Evolutionary conservation across 495 filamentous ascomycete species (phyloP).

Genomic region (Umbilicaria muhlenbergii): DNA sequence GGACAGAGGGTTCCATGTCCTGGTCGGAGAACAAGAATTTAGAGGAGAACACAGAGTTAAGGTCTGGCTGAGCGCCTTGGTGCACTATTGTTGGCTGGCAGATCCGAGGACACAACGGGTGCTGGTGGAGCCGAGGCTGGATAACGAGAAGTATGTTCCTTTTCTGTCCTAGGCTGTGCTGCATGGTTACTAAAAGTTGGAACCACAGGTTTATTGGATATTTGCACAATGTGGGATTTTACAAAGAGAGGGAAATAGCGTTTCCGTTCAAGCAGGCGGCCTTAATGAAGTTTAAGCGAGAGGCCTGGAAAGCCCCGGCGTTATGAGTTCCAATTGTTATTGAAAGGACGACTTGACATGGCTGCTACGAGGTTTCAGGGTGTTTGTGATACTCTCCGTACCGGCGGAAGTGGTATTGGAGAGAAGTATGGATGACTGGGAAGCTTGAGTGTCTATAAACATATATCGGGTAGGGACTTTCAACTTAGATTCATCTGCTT

Average conservation of each 20-base stretch:
- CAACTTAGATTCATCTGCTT: too few species aligned
- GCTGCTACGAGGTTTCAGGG: too few species aligned
- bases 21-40: conserved; percentile 89
- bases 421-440: too few species aligned
- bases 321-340: conserved; percentile 33
- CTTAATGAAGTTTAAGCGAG: conserved; percentile 66
- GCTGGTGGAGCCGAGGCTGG: conserved; percentile 76
- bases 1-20: conserved; percentile 74
- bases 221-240: conserved; percentile 59
- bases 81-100: conserved; percentile 67
- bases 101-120: conserved; percentile 73
- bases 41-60: conserved; percentile 58
- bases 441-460: too few species aligned
- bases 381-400: too few species aligned
- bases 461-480: too few species aligned
- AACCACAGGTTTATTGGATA: conserved; percentile 67
- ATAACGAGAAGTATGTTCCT: conserved; percentile 65
- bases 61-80: conserved; percentile 69
- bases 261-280: conserved; percentile 92
- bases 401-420: too few species aligned
- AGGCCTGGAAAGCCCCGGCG: conserved; percentile 70
- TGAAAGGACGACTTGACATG: neutral
- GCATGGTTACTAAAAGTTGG: neutral
- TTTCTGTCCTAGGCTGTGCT: neutral
- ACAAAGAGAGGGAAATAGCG: conserved; percentile 72